Evolutionary conservation across 1,139 yeast genomes (phyloP), one percentile per base, ranked within the genome.

Genomic region (Scheffersomyces titani): DNA sequence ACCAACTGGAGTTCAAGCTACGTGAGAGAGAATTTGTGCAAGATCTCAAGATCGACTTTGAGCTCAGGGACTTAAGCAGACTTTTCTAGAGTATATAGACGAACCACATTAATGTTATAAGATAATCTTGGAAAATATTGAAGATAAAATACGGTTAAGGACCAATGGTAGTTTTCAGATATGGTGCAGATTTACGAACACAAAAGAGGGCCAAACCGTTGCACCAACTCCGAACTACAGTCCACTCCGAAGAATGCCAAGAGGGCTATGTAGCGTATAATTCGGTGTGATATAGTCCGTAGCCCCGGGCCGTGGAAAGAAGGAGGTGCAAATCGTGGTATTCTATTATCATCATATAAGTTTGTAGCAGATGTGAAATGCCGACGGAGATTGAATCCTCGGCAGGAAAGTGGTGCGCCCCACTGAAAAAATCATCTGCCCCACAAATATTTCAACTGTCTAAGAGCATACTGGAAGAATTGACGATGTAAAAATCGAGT

Each of bases 1-100:
- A 70, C 58, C 45, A 59, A 47, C 56, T 56, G 4, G 67, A 67
- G 45, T 75, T 71, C 58, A 65, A 63, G 55, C 57, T 58, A 1
- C 59, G 61, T 48, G 51, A 67, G 24, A 66, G 61, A 7, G 58
- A 57, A 36, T 69, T 76, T 52, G 64, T 65, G 1, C 69, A 63
- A 30, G 81, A 76, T 57, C 66, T 77, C 53, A 64, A 68, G 47
- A 60, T 68, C 47, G 80, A 76, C 54, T 56, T 70, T 46, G 73
- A 71, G 20, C 63, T 73, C 56, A 64, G 59, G 58, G 76, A 73
- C 20, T 63, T 74, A 53, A 67, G 77, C 52, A 57, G 22, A 46
- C 49, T 46, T 18, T 46, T 46, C 22, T 46, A 30, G 40, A 6
- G 3, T 30, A 30, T 11, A 30, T 30, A 30, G 40, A 30, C 40